Conservation (phyloP, 192 early-diverging fungal species). For the Coemansia sp. region DNA sequence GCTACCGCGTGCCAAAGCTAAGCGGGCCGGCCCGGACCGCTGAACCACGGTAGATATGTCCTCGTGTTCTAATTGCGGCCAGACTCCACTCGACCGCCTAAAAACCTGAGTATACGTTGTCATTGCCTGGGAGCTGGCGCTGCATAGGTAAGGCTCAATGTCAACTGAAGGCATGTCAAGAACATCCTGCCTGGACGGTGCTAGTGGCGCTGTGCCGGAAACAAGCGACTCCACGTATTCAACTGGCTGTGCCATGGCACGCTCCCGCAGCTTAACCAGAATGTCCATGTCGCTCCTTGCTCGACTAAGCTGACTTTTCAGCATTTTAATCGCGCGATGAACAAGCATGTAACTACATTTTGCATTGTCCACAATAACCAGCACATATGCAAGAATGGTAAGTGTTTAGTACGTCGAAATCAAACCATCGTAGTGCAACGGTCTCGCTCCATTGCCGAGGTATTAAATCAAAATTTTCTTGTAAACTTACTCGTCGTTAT, state of each 20-base stretch:
- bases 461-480: not conserved
- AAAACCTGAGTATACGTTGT: conserved; percentile 15
- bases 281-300: conserved; percentile 47
- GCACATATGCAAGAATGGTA: too few species aligned
- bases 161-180: conserved; percentile 30
- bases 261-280: conserved; percentile 23
- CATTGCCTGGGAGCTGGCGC: conserved; percentile 15
- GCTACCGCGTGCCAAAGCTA: not conserved
- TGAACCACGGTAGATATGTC: not conserved
- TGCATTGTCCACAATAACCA: too few species aligned
- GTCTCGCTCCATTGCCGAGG: not conserved
- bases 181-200: conserved; percentile 35
- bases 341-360: conserved; percentile 42
- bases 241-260: conserved; percentile 27
- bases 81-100: too few species aligned
- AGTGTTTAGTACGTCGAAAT: too few species aligned
- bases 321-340: conserved; percentile 31
- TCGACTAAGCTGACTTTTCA: conserved; percentile 45
- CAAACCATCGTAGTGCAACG: too few species aligned
- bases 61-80: too few species aligned
- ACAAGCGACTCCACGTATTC: conserved; percentile 37
- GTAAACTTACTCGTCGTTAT: conserved; percentile 44
- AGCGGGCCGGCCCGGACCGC: conserved; percentile 1
- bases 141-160: conserved; percentile 30
- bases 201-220: conserved; percentile 14